Evolutionary conservation across 2,329 filamentous ascomycete species (phyloP), one percentile per base, ranked within the genome.

Genomic region (Scopulariopsis brevicaulis): DNA sequence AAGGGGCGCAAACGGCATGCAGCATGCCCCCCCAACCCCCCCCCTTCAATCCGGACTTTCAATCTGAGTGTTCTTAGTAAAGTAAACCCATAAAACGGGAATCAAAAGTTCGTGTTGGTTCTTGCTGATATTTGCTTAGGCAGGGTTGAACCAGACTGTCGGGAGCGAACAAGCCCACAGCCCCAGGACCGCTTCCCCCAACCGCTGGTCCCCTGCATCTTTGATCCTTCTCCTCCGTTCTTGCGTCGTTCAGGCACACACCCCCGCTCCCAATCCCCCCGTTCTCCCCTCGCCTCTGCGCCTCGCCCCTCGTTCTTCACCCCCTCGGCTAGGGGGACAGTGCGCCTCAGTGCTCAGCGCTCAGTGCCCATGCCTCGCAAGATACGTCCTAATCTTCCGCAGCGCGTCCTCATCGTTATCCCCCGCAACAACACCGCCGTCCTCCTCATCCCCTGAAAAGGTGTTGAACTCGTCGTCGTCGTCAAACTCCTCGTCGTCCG

Each of bases 381-480:
- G 58, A 46, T 60, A 64, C 53, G 61, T 59, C 55, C 65, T 58
- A 59, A 66, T 63, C 52, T 65, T 60, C 55, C 64, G 65, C 7
- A 64, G 51, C 20, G 62, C 62, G n/a, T 70, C 62, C 56, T 67
- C 62, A 51, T 66, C 58, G 40, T 74, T 72, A 48, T 72, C 70
- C 48, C 64, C 68, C 24, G 73, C 72, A 54, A 71, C 66, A 60
- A 75, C 66, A 32, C 28, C 28, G 46, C 70, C 70, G 54, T 73
- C 69, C 22, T 70, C 69, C 46, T 71, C 67, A 25, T 72, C 71
- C 18, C 69, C 66, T 48, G 69, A 68, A 25, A 69, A 65, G 7
- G 69, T 67, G 22, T 76, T 67, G 57, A 77, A 77, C 58, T 75
- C 81, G 63, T 82, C 79, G 63, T 83, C 79, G 8, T 77, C 70